phyloP scores from a whole-genome alignment of 805 yeast species.

The Metschnikowia cubensis region DNA sequence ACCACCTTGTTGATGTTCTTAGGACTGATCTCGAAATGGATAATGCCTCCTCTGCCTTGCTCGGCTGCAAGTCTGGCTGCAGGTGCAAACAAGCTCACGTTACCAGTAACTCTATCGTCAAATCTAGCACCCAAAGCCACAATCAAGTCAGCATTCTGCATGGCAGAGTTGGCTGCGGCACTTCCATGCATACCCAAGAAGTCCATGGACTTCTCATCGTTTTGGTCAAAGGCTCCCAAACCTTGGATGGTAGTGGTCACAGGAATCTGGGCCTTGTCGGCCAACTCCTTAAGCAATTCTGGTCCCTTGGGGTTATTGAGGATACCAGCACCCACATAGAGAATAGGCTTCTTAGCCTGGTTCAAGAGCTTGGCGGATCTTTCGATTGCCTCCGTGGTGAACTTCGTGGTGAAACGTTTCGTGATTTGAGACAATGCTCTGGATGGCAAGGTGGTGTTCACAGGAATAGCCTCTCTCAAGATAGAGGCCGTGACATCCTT shows the following conservation, averaged over 20 bases:
- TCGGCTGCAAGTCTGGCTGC: slow-evolving; percentile 84
- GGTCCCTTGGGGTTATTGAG: slow-evolving; percentile 81
- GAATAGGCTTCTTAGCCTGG: slow-evolving; percentile 78
- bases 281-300: slow-evolving; percentile 66
- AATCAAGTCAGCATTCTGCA: slow-evolving; percentile 90
- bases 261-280: slow-evolving; percentile 89
- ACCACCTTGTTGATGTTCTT: slow-evolving; percentile 98
- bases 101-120: slow-evolving; percentile 96
- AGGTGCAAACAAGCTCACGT: slow-evolving; percentile 86
- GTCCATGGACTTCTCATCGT: slow-evolving; percentile 83
- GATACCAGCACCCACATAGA: slow-evolving; percentile 92
- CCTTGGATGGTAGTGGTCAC: slow-evolving; percentile 96
- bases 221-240: slow-evolving; percentile 91
- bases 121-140: slow-evolving; percentile 95
- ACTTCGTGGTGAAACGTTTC: slow-evolving; percentile 63
- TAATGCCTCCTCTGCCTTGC: slow-evolving; percentile 89
- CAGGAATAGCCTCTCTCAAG: slow-evolving; percentile 81
- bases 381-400: slow-evolving; percentile 67
- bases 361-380: slow-evolving; percentile 78
- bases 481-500: slow-evolving; percentile 96
- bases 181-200: slow-evolving; percentile 99
- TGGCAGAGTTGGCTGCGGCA: slow-evolving; percentile 91
- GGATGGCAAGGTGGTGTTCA: slow-evolving; percentile 70
- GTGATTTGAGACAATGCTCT: slow-evolving; percentile 68
- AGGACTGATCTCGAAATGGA: slow-evolving; percentile 94